These are phyloP conservation scores for Paecilomyces variotii DNA, from an alignment of 2,329 filamentous ascomycete species.

Conservation along the genomic window DNA sequence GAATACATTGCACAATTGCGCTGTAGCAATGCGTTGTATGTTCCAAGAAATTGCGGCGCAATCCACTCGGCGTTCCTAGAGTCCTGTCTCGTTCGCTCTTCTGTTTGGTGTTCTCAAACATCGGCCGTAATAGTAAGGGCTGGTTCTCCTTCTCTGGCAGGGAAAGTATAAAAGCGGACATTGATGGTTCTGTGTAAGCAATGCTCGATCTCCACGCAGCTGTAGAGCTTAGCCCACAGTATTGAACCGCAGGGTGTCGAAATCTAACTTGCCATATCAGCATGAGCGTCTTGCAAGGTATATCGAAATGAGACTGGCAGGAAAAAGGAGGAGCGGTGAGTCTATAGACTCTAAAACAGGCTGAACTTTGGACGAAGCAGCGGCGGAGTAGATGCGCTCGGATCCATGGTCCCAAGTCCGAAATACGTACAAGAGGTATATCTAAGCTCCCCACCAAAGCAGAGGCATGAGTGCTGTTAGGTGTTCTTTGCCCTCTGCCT, in stretches of 20 bases:
- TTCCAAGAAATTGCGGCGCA: neutral
- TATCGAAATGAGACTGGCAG: neutral
- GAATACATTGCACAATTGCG: neutral
- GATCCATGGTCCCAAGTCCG: neutral
- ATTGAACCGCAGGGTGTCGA: neutral
- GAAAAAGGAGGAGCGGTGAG: neutral
- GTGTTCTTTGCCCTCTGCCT: neutral
- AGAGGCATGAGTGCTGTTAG: neutral
- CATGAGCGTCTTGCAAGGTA: neutral
- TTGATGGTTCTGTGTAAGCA: neutral
- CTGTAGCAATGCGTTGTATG: neutral
- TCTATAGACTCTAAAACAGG: neutral
- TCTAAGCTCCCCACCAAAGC: neutral
- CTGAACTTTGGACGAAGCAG: neutral
- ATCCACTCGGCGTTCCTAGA: neutral
- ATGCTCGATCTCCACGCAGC: neutral
- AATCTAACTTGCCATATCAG: neutral
- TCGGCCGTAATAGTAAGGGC: neutral
- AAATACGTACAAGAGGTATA: neutral
- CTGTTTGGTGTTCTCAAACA: neutral
- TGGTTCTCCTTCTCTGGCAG: neutral
- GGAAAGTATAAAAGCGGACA: neutral
- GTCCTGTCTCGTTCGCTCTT: neutral
- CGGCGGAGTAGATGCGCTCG: neutral
- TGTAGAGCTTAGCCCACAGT: neutral